phyloP scores from a whole-genome alignment of 1,284 basidiomycete genomes.

The Fistulina hepatica region DNA sequence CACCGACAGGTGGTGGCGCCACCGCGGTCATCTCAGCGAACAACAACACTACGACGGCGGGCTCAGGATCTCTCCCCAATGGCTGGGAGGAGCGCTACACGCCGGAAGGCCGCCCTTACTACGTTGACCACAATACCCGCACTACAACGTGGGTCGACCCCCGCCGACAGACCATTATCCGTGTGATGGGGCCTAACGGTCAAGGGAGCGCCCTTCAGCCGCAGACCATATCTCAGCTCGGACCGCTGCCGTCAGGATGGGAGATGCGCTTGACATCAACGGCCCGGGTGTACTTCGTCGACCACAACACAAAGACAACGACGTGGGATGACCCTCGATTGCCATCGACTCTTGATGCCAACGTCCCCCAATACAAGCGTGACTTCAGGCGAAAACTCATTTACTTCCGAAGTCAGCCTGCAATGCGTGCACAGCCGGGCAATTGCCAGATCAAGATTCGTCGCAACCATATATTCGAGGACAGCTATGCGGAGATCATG shows the following conservation, averaged over 20 bases:
- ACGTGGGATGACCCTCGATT: conserved; percentile 95
- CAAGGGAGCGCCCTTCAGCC: conserved; percentile 75
- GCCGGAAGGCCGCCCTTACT: conserved; percentile 88
- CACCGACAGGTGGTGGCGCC: conserved; percentile 23
- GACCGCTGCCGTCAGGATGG: conserved; percentile 89
- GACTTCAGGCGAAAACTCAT: conserved; percentile 94
- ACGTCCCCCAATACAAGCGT: conserved; percentile 94
- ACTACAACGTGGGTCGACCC: conserved; percentile 97
- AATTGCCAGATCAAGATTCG: conserved; percentile 94
- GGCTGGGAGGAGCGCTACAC: conserved; percentile 97
- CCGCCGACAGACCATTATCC: conserved; percentile 79
- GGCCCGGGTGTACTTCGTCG: conserved; percentile 91
- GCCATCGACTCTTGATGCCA: conserved; percentile 75
- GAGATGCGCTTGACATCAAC: conserved; percentile 95
- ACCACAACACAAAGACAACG: conserved; percentile 96
- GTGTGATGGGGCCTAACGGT: conserved; percentile 82
- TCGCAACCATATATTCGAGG: conserved; percentile 90
- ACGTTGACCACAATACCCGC: conserved; percentile 89
- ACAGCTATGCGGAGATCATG: conserved; percentile 95
- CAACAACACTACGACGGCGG: conserved; percentile 59
- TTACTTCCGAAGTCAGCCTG: conserved; percentile 93
- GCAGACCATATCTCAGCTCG: conserved; percentile 83
- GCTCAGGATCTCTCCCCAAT: conserved; percentile 73
- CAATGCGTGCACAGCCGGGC: conserved; percentile 78
- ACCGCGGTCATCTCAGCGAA: conserved; percentile 34